phyloP scores from a whole-genome alignment of 805 yeast species.

The Geotrichum ghanense region DNA sequence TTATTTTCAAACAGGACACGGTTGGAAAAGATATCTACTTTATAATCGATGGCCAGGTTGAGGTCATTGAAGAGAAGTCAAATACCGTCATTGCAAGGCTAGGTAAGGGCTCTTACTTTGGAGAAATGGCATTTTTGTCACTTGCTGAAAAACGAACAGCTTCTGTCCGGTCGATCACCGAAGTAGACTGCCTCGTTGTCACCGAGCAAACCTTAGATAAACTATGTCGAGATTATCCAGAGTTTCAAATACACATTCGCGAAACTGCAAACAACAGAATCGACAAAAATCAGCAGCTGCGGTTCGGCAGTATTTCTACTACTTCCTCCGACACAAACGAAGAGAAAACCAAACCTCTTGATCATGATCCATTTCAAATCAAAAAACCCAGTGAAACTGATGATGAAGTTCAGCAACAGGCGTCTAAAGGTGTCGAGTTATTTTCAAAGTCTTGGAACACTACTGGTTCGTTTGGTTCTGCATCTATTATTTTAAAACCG shows the following conservation, averaged over 20 bases:
- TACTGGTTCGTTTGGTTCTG: not conserved
- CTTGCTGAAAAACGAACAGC: slow-evolving; percentile 39
- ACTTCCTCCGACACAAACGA: slow-evolving; percentile 3
- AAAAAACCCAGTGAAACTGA: not conserved
- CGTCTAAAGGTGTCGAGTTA: slow-evolving; percentile 2
- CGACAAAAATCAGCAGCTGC: slow-evolving; percentile 16
- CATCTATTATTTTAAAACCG: not conserved
- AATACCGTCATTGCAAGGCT: slow-evolving; percentile 43
- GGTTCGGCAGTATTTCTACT: not conserved
- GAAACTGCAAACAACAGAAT: slow-evolving; percentile 47
- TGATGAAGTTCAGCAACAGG: not conserved
- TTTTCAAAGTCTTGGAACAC: slow-evolving; percentile 4
- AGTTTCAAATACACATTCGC: slow-evolving; percentile 46
- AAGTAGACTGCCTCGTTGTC: slow-evolving; percentile 49
- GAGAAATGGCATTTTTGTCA: slow-evolving; percentile 62
- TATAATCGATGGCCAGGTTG: slow-evolving; percentile 58
- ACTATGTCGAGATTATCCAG: slow-evolving; percentile 48
- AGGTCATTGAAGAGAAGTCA: slow-evolving; percentile 36
- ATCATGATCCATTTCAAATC: slow-evolving; percentile 14
- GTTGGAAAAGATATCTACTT: slow-evolving; percentile 54
- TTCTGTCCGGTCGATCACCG: slow-evolving; percentile 48
- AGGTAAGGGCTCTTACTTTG: slow-evolving; percentile 55
- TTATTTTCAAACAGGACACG: slow-evolving; percentile 49
- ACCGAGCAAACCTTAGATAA: slow-evolving; percentile 42
- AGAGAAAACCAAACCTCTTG: slow-evolving; percentile 9